Evolutionary conservation across 2,329 filamentous ascomycete species (phyloP).

Genomic region (Penicillium vulpinum): DNA sequence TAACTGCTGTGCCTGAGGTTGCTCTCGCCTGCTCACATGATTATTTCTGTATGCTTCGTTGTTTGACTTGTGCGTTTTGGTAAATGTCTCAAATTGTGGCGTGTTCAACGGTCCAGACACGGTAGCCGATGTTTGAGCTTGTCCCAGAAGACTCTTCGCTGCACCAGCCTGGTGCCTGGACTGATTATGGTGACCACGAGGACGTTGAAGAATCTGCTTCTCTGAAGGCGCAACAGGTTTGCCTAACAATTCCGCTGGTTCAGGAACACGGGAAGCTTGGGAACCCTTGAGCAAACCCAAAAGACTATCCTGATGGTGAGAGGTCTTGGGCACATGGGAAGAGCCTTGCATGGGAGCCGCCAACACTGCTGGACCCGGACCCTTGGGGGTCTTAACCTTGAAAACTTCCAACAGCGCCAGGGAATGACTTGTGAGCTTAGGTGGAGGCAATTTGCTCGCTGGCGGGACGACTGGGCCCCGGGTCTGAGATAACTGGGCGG

Average conservation of each 20-base stretch:
- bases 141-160: conserved; percentile 15
- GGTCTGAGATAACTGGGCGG: conserved; percentile 33
- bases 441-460: conserved; percentile 59
- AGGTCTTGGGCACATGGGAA: conserved; percentile 24
- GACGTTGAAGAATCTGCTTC: conserved; percentile 38
- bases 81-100: conserved; percentile 39
- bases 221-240: conserved; percentile 32
- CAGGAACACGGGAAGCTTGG: conserved; percentile 13
- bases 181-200: conserved; percentile 13
- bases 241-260: conserved; percentile 47
- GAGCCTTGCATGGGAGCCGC: conserved; percentile 16
- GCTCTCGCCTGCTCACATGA: conserved; percentile 24
- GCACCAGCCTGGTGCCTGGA: conserved; percentile 16
- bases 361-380: conserved; percentile 18
- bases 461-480: conserved; percentile 53
- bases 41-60: conserved; percentile 26
- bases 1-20: conserved; percentile 21
- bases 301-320: conserved; percentile 42
- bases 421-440: conserved; percentile 59
- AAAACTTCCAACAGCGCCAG: conserved; percentile 61
- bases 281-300: conserved; percentile 36
- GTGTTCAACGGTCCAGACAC: conserved; percentile 43
- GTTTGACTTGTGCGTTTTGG: conserved; percentile 27
- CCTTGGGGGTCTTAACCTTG: conserved; percentile 42
- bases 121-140: conserved; percentile 39